phyloP scores from a whole-genome alignment of 2,329 filamentous ascomycete species.

The Fusarium sp. region DNA sequence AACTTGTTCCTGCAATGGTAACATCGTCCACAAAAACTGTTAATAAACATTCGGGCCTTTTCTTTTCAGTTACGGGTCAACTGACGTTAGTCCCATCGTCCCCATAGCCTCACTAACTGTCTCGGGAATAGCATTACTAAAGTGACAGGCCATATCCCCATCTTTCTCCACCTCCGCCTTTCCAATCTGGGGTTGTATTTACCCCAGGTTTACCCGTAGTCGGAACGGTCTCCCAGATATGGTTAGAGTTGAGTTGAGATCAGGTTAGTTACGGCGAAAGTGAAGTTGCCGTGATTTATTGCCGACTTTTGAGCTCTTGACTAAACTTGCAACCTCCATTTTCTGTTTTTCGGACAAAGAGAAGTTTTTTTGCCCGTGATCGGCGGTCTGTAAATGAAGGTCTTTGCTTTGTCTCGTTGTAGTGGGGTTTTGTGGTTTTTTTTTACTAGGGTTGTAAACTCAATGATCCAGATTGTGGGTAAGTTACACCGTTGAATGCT shows the following conservation, averaged over 20 bases:
- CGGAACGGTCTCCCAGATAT: not conserved
- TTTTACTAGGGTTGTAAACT: not conserved
- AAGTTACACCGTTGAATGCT: not conserved
- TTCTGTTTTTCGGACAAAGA: not conserved
- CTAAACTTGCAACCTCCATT: not conserved
- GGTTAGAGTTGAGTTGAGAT: not conserved
- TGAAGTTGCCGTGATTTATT: not conserved
- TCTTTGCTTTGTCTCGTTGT: not conserved
- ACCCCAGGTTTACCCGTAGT: conserved; percentile 2
- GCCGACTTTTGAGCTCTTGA: not conserved
- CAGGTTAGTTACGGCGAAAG: not conserved
- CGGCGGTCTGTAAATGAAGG: not conserved
- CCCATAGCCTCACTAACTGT: not conserved
- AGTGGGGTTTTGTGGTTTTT: not conserved
- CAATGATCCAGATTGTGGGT: not conserved
- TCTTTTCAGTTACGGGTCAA: not conserved
- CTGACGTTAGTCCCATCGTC: not conserved
- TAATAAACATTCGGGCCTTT: conserved; percentile 12
- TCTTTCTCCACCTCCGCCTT: conserved; percentile 17
- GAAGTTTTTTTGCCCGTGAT: not conserved
- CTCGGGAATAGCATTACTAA: not conserved
- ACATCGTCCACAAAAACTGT: not conserved
- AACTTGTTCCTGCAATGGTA: not conserved
- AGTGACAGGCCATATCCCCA: conserved; percentile 5
- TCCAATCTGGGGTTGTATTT: not conserved